Evolutionary conservation across 176 grass and related monocot genomes (phyloP).

Genomic region (Ensete glaucum): DNA sequence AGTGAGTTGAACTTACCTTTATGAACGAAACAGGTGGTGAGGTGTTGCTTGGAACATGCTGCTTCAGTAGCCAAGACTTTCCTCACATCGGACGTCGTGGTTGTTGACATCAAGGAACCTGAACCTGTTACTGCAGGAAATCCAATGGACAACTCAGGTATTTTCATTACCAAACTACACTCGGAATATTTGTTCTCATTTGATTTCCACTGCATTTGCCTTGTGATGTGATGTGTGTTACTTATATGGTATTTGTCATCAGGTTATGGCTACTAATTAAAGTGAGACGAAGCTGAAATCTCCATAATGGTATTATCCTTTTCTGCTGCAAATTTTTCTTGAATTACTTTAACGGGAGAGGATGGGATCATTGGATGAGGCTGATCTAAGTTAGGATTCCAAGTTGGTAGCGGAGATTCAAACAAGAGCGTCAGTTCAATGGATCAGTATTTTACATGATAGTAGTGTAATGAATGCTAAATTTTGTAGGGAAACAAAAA

Average conservation of each 20-base stretch:
- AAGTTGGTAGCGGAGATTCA: no score
- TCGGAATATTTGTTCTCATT: not conserved
- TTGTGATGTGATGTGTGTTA: no score
- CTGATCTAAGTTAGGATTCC: no score
- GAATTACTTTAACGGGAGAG: no score
- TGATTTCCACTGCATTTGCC: not conserved
- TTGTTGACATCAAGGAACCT: slow-evolving; percentile 82
- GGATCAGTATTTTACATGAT: no score
- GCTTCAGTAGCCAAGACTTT: slow-evolving; percentile 91
- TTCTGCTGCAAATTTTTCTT: not conserved
- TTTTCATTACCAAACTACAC: no score
- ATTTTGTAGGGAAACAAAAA: no score
- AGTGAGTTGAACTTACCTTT: no score
- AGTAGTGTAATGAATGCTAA: no score
- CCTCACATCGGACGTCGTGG: slow-evolving; percentile 78
- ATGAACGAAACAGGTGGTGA: slow-evolving; percentile 58
- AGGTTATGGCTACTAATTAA: slow-evolving; percentile 12
- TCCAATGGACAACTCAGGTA: slow-evolving; percentile 93
- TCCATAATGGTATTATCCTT: not conserved
- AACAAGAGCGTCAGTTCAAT: no score
- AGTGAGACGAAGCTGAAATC: not conserved
- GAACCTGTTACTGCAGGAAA: slow-evolving; percentile 42
- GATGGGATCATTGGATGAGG: no score
- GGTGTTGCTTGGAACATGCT: slow-evolving; percentile 85
- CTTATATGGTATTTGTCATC: not conserved